Percentiles rank a stretch among this genome's conserved stretches.
These are phyloP conservation scores for Aspergillus sp. DNA, from an alignment of 2,329 filamentous ascomycete genomes.

Conservation along the genomic window DNA sequence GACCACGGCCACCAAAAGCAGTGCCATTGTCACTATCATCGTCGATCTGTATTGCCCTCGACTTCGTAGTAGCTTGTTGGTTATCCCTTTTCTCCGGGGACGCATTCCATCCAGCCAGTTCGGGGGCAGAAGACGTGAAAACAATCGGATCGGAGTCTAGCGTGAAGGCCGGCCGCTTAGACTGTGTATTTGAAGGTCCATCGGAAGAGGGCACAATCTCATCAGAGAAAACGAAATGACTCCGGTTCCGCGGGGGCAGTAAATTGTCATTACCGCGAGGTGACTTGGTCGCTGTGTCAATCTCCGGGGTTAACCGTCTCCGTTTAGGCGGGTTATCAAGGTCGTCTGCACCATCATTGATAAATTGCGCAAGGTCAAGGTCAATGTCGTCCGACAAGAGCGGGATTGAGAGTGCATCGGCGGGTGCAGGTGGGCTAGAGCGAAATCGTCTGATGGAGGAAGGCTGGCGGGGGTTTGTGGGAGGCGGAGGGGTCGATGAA, in stretches of 20 bases:
- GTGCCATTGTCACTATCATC: constrained; percentile 21
- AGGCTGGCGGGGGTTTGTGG: constrained; percentile 16
- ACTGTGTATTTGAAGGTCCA: constrained; percentile 3
- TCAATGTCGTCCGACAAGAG: constrained; percentile 31
- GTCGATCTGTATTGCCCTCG: constrained; percentile 34
- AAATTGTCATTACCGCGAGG: constrained; percentile 4
- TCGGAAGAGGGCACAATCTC: constrained; percentile 24
- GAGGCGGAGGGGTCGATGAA: constrained; percentile 34
- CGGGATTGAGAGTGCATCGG: constrained; percentile 5
- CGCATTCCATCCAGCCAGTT: constrained; percentile 14
- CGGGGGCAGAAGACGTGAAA: constrained; percentile 43
- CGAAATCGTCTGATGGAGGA: constrained; percentile 14
- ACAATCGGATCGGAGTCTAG: constrained; percentile 42
- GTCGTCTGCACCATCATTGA: constrained; percentile 22
- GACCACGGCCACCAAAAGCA: not conserved
- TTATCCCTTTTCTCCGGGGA: not conserved
- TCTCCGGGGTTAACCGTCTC: constrained; percentile 29
- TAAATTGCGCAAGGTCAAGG: constrained; percentile 24
- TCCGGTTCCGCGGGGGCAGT: constrained; percentile 7
- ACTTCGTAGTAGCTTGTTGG: constrained; percentile 28
- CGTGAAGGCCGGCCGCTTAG: constrained; percentile 15
- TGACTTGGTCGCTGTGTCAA: not conserved
- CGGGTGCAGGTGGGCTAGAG: constrained; percentile 9
- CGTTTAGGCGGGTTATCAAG: constrained; percentile 32
- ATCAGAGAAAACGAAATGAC: constrained; percentile 29